phyloP scores from a whole-genome alignment of 164 flowering plant species.

The Echeveria elegans region DNA sequence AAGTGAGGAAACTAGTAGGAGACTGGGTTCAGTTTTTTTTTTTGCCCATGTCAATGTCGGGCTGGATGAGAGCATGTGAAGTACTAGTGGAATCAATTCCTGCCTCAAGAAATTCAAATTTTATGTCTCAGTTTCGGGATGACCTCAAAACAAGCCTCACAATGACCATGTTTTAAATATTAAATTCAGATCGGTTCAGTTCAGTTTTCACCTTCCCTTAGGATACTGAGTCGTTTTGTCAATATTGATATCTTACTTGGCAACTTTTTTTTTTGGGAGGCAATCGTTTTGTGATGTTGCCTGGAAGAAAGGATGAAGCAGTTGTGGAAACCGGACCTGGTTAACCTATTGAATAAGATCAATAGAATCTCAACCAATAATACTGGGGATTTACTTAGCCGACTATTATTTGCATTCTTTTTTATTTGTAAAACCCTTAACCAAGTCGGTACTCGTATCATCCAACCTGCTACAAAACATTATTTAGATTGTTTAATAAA shows the following conservation, averaged over 20 bases:
- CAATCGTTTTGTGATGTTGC: neutral
- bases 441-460: neutral
- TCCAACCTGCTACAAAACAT: neutral
- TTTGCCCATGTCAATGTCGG: neutral
- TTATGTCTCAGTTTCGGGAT: neutral
- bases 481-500: neutral
- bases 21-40: neutral
- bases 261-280: neutral
- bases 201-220: too few species aligned
- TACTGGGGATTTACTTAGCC: neutral
- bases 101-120: neutral
- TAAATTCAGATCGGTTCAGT: too few species aligned
- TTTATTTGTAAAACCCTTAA: neutral
- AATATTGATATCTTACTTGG: too few species aligned
- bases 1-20: neutral
- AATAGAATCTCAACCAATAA: neutral
- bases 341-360: neutral
- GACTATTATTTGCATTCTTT: too few species aligned
- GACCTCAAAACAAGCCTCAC: too few species aligned
- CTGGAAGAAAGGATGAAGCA: neutral
- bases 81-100: too few species aligned
- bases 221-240: too few species aligned
- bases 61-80: neutral
- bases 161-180: too few species aligned
- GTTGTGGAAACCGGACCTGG: neutral